Evolutionary conservation across 2,329 filamentous ascomycete genomes (phyloP), one percentile per base, ranked within the genome.

Genomic region (Alternaria brassicicola): DNA sequence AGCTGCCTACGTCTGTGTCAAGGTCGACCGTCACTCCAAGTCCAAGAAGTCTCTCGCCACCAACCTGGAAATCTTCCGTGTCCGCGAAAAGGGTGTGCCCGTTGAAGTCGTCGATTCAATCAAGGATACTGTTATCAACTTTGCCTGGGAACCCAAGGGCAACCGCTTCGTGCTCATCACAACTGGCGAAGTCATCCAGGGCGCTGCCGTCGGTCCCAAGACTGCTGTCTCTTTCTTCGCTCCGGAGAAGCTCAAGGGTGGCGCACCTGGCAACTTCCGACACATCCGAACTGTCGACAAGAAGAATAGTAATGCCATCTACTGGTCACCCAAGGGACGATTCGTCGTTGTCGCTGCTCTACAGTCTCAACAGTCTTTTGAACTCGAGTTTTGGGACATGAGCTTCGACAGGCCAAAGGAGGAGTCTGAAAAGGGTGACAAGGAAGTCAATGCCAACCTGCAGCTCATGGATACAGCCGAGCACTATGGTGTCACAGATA

Each of bases 261-360:
- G 86, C 51, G 84, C 86, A 23, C 84, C 91, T 31, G 95, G 95
- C 64, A 97, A 96, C 84, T 99, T 98, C 86, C 96, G 94, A 84
- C 92, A 96, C 76, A 89, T 98, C 67, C 89, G 93, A 64, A 98
- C 93, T 8, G 84, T 97, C 55, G 95, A 99, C 72, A 98, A 98
- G 88, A 98, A 98, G 88, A 98, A 96, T 82, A 97, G 91, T 86
- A 99, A 99, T 76, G 93, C 92, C 66, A 99, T 99, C 75, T 98
- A 98, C 87, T 99, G 95, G 95, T 96, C 93, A 19, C 95, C 95
- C 23, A 92, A 89, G 78, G 95, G 95, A 52, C 89, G 95, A 47
- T 99, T 99, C 74, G 94, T 98, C 35, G 89, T 98, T 45, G 88
- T 99, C 54, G 95, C 93, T 52, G 96, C 95, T 10, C 92, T 99